Evolutionary conservation across 345 rosid species (phyloP), one percentile per base, ranked within the genome.

Genomic region (Sisymbrium irio): DNA sequence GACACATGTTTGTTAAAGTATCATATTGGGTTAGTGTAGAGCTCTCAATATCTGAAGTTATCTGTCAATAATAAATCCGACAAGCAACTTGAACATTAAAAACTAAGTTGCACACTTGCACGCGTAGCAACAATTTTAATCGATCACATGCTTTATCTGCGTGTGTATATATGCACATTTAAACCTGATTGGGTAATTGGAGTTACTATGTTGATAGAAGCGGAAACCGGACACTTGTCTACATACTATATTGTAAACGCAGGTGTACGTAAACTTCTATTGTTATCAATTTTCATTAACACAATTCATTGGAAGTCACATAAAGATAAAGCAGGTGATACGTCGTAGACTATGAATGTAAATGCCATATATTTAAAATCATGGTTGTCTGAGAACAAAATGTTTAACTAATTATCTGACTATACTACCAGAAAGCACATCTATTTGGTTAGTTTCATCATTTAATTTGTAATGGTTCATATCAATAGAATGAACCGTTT

Each of bases 61-160:
- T 62, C 45, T 61, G 36, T 51, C 76, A 40, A 72, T 30, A 41
- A 51, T 62, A n/a, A n/a, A n/a, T 62, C 33, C 25, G 55, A 62
- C 41, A 41, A 62, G 46, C 76, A 71, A 62, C 62, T 40, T 72
- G 76, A 19, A 72, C 55, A 40, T 51, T 28, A 7, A 28, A 61
- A 62, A 63, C 55, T 53, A 53, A 62, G 62, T 62, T 62, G 69
- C 63, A 72, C 76, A 69, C 54, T 62, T 62, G 69, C 63, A 72
- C 76, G 76, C 54, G 54, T 72, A 62, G 70, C 76, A 72, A 72
- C 76, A 72, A 19, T 62, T 30, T 41, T 32, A 41, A 71, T 37
- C 30, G 27, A 27, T 36, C 75, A 70, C 59, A 59, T 60, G 67
- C 36, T 59, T 39, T 45, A 57, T 44, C 35, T 40, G 30, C 2